phyloP scores from a whole-genome alignment of 2,329 filamentous ascomycete species.

The Rosellinia necatrix region DNA sequence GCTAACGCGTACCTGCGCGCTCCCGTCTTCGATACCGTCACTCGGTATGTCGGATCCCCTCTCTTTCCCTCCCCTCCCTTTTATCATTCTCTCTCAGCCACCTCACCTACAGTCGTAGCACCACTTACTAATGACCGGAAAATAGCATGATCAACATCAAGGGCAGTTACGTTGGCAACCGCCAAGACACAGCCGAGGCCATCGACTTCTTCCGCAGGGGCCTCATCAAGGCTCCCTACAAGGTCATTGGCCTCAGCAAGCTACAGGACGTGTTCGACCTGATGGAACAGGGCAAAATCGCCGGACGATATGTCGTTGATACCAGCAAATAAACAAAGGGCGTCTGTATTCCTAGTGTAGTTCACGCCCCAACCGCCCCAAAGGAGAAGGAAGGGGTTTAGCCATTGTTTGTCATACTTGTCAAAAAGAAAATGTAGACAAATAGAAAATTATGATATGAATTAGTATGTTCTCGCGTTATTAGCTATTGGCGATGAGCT shows the following conservation, averaged over 20 bases:
- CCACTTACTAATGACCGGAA: slow-evolving; percentile 6
- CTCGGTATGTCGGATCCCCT: slow-evolving; percentile 45
- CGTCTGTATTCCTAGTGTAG: slow-evolving; percentile 5
- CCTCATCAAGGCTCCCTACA: slow-evolving; percentile 84
- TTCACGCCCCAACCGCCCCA: too few relatives aligned
- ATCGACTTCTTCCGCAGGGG: slow-evolving; percentile 87
- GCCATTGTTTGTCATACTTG: too few relatives aligned
- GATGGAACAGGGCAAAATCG: slow-evolving; percentile 72
- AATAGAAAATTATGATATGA: too few relatives aligned
- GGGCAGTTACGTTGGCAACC: slow-evolving; percentile 92
- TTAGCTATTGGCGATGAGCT: too few relatives aligned
- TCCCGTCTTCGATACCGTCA: slow-evolving; percentile 86
- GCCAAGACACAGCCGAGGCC: slow-evolving; percentile 84
- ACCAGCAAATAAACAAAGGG: slow-evolving; percentile 68
- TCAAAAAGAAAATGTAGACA: too few relatives aligned
- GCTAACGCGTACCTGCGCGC: slow-evolving; percentile 78
- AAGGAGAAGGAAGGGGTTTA: too few relatives aligned
- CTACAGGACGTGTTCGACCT: slow-evolving; percentile 79
- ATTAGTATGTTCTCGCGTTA: too few relatives aligned
- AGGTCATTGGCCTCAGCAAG: slow-evolving; percentile 80
- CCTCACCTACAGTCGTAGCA: not conserved
- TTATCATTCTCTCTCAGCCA: not conserved
- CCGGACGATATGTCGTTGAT: slow-evolving; percentile 80
- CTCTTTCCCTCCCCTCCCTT: not conserved
- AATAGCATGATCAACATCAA: slow-evolving; percentile 85